These are phyloP conservation scores for Syzygium syzygioides DNA, from an alignment of 441 rosid species.

Conservation along the genomic window DNA sequence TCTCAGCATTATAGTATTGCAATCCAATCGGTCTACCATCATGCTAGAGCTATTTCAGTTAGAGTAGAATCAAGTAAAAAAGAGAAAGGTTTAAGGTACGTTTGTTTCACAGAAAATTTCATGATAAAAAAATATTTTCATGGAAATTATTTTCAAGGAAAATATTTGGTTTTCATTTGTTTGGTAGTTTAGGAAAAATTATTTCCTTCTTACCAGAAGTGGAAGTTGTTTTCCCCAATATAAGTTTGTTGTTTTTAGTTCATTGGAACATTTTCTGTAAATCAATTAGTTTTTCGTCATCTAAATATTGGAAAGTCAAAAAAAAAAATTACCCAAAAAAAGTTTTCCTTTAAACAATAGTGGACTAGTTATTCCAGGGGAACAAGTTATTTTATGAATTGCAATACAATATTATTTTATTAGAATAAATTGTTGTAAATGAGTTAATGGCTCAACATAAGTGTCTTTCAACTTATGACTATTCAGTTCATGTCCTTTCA, in stretches of 20 bases:
- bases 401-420: background rate
- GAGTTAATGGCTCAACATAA: no score
- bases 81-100: background rate
- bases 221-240: accelerated
- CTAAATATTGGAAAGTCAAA: no score
- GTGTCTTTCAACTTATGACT: no score
- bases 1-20: background rate
- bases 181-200: background rate
- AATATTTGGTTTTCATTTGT: accelerated
- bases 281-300: background rate
- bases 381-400: background rate
- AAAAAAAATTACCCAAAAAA: no score
- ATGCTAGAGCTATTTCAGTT: background rate
- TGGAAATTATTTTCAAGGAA: background rate
- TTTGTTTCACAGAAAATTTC: background rate
- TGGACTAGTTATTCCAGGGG: background rate
- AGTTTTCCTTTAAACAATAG: background rate
- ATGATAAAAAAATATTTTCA: background rate
- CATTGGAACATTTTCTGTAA: background rate
- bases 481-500: no score
- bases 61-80: background rate
- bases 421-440: background rate
- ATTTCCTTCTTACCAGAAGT: background rate
- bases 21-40: background rate
- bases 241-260: background rate